phyloP scores from a whole-genome alignment of 805 yeast genomes.

The Saturnispora quitensis region DNA sequence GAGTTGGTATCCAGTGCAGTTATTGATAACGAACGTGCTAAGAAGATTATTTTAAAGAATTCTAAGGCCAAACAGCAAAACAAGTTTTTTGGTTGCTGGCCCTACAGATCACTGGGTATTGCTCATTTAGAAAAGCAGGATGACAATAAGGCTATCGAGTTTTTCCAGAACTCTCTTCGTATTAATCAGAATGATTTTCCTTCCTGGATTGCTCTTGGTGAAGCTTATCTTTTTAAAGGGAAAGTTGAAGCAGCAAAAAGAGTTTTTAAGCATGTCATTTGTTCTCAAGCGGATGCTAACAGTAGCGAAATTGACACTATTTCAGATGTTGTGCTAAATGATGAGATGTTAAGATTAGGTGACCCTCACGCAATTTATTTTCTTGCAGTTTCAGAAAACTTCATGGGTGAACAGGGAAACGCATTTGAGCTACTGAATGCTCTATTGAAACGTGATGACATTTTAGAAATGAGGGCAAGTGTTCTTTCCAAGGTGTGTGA shows the following conservation, averaged over 20 bases:
- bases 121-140: conserved; percentile 62
- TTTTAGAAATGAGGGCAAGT: conserved; percentile 33
- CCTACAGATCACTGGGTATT: conserved; percentile 79
- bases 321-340: conserved; percentile 7
- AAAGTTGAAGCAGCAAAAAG: conserved; percentile 77
- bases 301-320: background rate
- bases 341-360: conserved; percentile 8
- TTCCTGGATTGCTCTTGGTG: conserved; percentile 97
- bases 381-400: conserved; percentile 55
- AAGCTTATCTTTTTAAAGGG: conserved; percentile 80
- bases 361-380: conserved; percentile 60
- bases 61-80: conserved; percentile 2
- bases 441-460: conserved; percentile 26
- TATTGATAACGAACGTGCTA: conserved; percentile 53
- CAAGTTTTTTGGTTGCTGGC: conserved; percentile 54
- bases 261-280: conserved; percentile 62
- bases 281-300: conserved; percentile 27
- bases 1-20: conserved; percentile 62
- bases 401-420: conserved; percentile 55
- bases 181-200: conserved; percentile 56
- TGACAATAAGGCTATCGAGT: conserved; percentile 72
- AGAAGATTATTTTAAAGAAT: conserved; percentile 29
- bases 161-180: conserved; percentile 81
- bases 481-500: conserved; percentile 47
- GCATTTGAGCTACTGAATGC: conserved; percentile 42